Evolutionary conservation across 495 filamentous ascomycete species (phyloP), one percentile per base, ranked within the genome.

Genomic region (Aspergillus egyptiacus): DNA sequence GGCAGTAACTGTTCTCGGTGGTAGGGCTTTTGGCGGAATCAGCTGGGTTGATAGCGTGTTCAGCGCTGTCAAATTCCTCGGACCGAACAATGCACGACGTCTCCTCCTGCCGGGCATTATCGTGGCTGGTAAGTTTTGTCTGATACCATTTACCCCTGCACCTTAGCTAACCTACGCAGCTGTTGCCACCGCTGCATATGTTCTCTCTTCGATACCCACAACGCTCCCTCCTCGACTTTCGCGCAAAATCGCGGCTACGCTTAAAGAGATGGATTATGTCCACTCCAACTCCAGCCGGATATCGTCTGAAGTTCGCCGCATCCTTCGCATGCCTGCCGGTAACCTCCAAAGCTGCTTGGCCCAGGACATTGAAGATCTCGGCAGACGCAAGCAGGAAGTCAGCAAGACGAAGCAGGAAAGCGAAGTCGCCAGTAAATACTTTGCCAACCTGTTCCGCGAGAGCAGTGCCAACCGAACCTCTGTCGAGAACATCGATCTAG

Each of bases 41-140:
- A 82, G 86, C 44, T 96, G 91, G 86, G 69, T 96, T 43, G 93
- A 97, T 62, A 87, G 90, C 46, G 82, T 85, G 3, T 66, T 96
- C 25, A 89, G 84, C 54, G 85, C 83, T 17, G 82, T 79, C 17
- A 89, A 84, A 48, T 63, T 96, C 38, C 64, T 96, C 36, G 91
- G 94, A n/a, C 80, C 82, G 24, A 84, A 87, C 54, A 95, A 93
- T 54, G 54, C 95, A 42, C 78, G 89, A 51, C 82, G 79, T 37
- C 70, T 98, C 44, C 82, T 96, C 54, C 60, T 97, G 32, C 94
- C 94, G 23, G 83, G 86, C 49, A 61, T 91, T 28, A 60, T 93
- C 44, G 73, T 83, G 53, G 82, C 84, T 59, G 85, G 89, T 94
- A 77, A 74, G 85, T 76, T 36, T 45, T 45, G n/a, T 27, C 23